A percentile compares a stretch with the other conserved stretches of the same genome.
Evolutionary conservation across 495 filamentous ascomycete genomes (phyloP).

Genomic region (Venustampulla echinocandica): DNA sequence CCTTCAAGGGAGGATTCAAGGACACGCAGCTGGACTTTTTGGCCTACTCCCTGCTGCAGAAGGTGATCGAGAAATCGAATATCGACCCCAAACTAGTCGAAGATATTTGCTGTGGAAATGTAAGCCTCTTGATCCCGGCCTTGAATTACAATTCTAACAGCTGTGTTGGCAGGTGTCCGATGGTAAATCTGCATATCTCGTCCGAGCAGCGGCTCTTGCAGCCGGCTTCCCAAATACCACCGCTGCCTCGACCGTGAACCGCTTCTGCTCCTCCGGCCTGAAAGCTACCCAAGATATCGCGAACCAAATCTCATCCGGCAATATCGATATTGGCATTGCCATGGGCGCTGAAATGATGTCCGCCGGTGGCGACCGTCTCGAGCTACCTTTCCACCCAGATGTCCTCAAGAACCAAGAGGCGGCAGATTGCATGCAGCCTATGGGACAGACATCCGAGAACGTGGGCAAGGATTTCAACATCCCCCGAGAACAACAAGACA

Average conservation of each 20-base stretch:
- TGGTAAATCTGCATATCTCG: conserved; percentile 78
- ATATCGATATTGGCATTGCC: conserved; percentile 81
- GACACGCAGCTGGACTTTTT: conserved; percentile 87
- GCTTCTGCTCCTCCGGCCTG: conserved; percentile 94
- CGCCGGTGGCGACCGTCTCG: conserved; percentile 54
- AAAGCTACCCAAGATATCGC: conserved; percentile 93
- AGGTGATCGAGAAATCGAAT: conserved; percentile 62
- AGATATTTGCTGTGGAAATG: conserved; percentile 90
- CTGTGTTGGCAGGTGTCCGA: conserved; percentile 65
- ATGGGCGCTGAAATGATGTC: conserved; percentile 87
- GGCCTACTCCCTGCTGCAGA: conserved; percentile 67
- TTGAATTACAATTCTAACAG: conserved; percentile 1
- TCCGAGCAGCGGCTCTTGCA: conserved; percentile 78
- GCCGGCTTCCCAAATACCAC: conserved; percentile 92
- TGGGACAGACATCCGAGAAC: conserved; percentile 98
- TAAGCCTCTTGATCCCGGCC: conserved; percentile 31
- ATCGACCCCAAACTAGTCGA: conserved; percentile 79
- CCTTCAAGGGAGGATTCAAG: conserved; percentile 80
- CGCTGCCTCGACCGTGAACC: conserved; percentile 72
- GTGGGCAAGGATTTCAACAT: conserved; percentile 88
- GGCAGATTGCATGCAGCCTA: conserved; percentile 80
- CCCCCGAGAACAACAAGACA: conserved; percentile 68
- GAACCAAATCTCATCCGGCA: conserved; percentile 69
- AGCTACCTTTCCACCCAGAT: conserved; percentile 66
- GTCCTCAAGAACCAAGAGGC: conserved; percentile 68